phyloP scores from a whole-genome alignment of 345 rosid species.

The Litchi chinensis region DNA sequence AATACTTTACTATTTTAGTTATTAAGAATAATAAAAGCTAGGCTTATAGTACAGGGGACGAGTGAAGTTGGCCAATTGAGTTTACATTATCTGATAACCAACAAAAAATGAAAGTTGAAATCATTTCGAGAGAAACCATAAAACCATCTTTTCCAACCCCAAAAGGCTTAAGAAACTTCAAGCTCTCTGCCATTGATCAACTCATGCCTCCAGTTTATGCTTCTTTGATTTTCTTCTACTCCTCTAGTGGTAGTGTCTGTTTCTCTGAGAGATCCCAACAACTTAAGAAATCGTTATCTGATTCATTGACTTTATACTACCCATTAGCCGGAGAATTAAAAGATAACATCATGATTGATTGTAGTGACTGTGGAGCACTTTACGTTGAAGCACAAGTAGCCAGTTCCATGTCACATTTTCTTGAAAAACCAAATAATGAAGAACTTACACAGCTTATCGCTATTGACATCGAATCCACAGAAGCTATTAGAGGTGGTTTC shows the following conservation, averaged over 20 bases:
- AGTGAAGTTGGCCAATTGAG: too few relatives aligned
- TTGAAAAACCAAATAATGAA: constrained; percentile 18
- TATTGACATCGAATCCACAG: neutral
- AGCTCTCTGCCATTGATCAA: constrained; percentile 37
- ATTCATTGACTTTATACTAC: constrained; percentile 20
- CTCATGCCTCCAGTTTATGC: constrained; percentile 14
- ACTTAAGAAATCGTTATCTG: constrained; percentile 29
- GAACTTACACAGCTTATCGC: constrained; percentile 23
- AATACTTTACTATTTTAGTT: too few relatives aligned
- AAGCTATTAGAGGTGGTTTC: too few relatives aligned
- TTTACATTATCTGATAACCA: too few relatives aligned
- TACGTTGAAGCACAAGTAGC: constrained; percentile 25
- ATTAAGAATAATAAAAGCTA: too few relatives aligned
- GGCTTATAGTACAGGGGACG: too few relatives aligned
- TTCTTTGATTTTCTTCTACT: constrained; percentile 28
- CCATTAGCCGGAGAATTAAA: constrained; percentile 32
- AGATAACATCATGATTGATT: constrained; percentile 13
- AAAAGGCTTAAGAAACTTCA: constrained; percentile 18
- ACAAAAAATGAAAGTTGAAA: constrained; percentile 23
- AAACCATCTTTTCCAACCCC: constrained; percentile 42
- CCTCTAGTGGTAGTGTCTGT: neutral
- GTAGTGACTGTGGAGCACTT: constrained; percentile 23
- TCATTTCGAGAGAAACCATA: constrained; percentile 27
- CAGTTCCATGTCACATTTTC: constrained; percentile 15
- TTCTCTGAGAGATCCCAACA: constrained; percentile 10